Conservation (phyloP, 176 grass and related monocot species). For the Triticum aestivum region IWGSC_CS_RefSeq_v2.1 NC_057813.1:510674433-510674932, state of each 20-base stretch:
- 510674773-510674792: slow-evolving; percentile 15
- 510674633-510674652: background rate
- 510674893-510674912: background rate
- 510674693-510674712: background rate
- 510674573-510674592: background rate
- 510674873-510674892: background rate
- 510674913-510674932: slow-evolving; percentile 11
- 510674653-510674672: slow-evolving; percentile 2
- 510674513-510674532: background rate
- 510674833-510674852: slow-evolving; percentile 12
- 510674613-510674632: background rate
- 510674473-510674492: background rate
- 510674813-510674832: background rate
- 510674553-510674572: background rate
- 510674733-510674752: slow-evolving; percentile 28
- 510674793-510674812: slow-evolving; percentile 2
- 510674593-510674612: background rate
- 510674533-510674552: background rate
- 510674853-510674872: slow-evolving; percentile 16
- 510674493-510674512: background rate
- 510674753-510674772: slow-evolving; percentile 35
- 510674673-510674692: slow-evolving; percentile 21
- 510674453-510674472: background rate
- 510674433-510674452: background rate
- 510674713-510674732: background rate